Base-by-base conservation (phyloP, 2,329 filamentous ascomycete species). In the Metarhizium humberi region DNA sequence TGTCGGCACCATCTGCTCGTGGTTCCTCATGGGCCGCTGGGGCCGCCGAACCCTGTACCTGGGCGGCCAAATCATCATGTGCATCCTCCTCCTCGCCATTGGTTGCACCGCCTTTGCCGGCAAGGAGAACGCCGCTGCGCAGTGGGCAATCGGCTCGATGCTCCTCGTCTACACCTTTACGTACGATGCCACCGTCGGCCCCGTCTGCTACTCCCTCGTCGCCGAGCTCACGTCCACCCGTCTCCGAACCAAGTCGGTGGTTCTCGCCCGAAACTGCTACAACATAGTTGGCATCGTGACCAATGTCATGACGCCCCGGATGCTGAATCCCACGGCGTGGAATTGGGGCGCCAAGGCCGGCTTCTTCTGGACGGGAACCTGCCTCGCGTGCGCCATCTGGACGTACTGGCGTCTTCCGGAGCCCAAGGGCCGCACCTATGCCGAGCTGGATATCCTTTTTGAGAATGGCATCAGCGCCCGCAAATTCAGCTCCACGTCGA, bases 131-230 rank as follows among this genome's bases (percentile, higher is more conserved):
- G 73, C 72, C 0, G 67, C 74, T 6, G 77, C 75, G 1, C 74
- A 77, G 13, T 77, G 73, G 69, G 73, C 71, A 0, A 75, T 76
- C 1, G 79, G 77, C 2, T 70, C 73, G 2, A 65, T 82, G 54
- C 67, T 72, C 2, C 60, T 72, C 25, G 65, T 74, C 57, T 77
- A 75, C 65, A 75, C 73, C 20, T 71, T 76, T 34, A 69, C 73
- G 51, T 73, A 73, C 54, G 65, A 73, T 56, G 63, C 62, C 43
- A 72, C 71, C 5, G 67, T 73, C 30, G 71, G 71, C 0, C 71
- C 59, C 42, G 89, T 95, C 30, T 91, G 88, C 72, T 96, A 94
- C 72, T 92, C 89, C 0, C 79, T 95, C 38, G 90, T 95, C 4
- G 81, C 75, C 1, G 75, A 78, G 62, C 58, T 77, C 3, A 69